phyloP scores from a whole-genome alignment of 1,139 yeast species.

The Groenewaldozyma auringiensis region DNA sequence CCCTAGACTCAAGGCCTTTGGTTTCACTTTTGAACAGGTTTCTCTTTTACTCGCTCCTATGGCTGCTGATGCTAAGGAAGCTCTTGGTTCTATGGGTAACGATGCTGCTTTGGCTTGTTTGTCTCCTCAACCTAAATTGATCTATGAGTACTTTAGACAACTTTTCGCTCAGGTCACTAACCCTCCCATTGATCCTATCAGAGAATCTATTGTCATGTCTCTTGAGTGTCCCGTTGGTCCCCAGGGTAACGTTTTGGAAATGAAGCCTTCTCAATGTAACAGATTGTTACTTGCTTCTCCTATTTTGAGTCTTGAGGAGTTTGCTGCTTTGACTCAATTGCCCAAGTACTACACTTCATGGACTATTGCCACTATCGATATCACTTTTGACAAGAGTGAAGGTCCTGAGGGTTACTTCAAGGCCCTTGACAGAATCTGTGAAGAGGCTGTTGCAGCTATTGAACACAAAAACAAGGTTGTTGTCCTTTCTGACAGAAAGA shows the following conservation, averaged over 20 bases:
- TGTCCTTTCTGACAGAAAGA: slow-evolving; percentile 63
- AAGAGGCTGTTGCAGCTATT: slow-evolving; percentile 80
- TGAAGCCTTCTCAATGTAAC: slow-evolving; percentile 88
- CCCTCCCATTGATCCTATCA: slow-evolving; percentile 97
- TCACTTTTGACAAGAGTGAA: slow-evolving; percentile 76
- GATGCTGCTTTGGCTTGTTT: slow-evolving; percentile 96
- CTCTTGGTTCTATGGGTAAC: slow-evolving; percentile 97
- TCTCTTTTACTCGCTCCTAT: slow-evolving; percentile 80
- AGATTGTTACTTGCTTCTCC: slow-evolving; percentile 79
- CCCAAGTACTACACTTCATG: slow-evolving; percentile 74
- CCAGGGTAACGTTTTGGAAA: slow-evolving; percentile 89
- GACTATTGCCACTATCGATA: slow-evolving; percentile 76
- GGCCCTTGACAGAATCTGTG: slow-evolving; percentile 81
- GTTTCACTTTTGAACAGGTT: slow-evolving; percentile 89
- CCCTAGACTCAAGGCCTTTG: slow-evolving; percentile 77
- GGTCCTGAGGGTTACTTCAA: slow-evolving; percentile 81
- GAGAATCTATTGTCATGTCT: slow-evolving; percentile 96
- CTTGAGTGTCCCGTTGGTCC: slow-evolving; percentile 96
- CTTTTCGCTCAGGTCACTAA: slow-evolving; percentile 97
- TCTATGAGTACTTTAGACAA: slow-evolving; percentile 92
- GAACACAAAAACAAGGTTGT: slow-evolving; percentile 66
- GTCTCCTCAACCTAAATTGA: slow-evolving; percentile 82
- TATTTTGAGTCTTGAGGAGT: slow-evolving; percentile 63
- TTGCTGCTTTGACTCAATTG: slow-evolving; percentile 60
- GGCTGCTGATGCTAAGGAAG: slow-evolving; percentile 89